These are phyloP conservation scores for Salvia sclarea DNA, from an alignment of 305 asterid genomes.

Conservation along the genomic window DNA sequence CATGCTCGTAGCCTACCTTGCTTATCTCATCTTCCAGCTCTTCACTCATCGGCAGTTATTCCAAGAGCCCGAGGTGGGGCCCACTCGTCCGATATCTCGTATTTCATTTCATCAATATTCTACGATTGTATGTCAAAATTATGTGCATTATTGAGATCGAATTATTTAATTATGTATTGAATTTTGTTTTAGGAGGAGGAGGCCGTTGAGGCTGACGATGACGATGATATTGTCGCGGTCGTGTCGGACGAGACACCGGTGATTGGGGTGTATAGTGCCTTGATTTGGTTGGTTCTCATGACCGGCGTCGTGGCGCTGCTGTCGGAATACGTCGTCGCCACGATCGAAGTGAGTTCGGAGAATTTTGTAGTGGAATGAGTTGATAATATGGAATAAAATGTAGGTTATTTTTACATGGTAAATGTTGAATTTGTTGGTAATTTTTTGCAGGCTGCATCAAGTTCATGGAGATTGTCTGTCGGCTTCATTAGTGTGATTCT, in stretches of 20 bases:
- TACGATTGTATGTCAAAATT: background rate
- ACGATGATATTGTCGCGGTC: no score
- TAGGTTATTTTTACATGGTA: background rate
- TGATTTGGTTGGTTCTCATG: conserved; percentile 71
- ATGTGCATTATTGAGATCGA: no score
- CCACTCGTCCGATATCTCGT: background rate
- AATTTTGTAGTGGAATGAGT: no score
- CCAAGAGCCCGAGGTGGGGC: conserved; percentile 49
- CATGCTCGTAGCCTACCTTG: conserved; percentile 80
- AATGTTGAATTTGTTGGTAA: background rate
- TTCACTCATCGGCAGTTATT: conserved; percentile 76
- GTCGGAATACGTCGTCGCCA: conserved; percentile 80
- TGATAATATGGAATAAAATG: background rate
- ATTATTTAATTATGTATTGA: background rate
- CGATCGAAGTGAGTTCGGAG: conserved; percentile 62
- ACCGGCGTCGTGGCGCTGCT: conserved; percentile 74
- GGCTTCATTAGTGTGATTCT: conserved; percentile 80
- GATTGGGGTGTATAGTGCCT: conserved; percentile 70
- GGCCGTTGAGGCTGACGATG: conserved; percentile 21
- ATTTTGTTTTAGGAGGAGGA: conserved; percentile 39
- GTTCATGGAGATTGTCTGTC: conserved; percentile 79
- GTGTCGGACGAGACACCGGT: conserved; percentile 52
- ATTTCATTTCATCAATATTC: background rate
- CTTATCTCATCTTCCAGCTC: conserved; percentile 75
- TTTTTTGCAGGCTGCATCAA: conserved; percentile 56